These are phyloP conservation scores for Saturnispora ahearnii DNA, from an alignment of 805 yeast species.

Conservation along the genomic window DNA sequence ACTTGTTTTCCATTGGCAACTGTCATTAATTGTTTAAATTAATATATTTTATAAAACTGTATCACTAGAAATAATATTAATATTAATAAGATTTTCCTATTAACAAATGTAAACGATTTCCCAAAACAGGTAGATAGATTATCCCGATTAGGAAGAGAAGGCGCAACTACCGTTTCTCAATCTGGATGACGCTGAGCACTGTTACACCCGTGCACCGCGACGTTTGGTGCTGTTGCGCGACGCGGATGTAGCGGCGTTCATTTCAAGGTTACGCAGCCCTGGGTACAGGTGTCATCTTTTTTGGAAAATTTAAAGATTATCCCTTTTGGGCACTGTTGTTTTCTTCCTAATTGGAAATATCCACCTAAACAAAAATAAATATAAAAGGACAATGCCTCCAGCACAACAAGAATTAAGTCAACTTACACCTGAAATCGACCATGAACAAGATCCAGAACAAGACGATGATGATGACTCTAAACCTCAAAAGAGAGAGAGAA, in stretches of 20 bases:
- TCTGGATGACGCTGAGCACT: neutral
- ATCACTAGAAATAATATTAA: too few relatives aligned
- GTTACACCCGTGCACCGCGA: neutral
- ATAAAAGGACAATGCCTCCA: neutral
- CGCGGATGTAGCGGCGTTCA: neutral
- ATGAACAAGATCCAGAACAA: constrained; percentile 26
- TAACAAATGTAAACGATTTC: too few relatives aligned
- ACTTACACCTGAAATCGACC: neutral
- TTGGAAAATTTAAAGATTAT: constrained; percentile 23
- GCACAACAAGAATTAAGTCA: constrained; percentile 3
- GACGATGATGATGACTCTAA: constrained; percentile 48
- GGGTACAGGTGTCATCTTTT: neutral
- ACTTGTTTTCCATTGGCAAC: too few relatives aligned
- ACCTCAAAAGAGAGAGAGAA: constrained; percentile 44
- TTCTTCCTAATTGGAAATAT: neutral
- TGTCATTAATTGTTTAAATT: too few relatives aligned
- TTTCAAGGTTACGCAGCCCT: constrained; percentile 6
- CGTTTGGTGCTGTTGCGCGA: neutral
- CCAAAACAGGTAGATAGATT: too few relatives aligned
- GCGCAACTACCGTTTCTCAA: neutral
- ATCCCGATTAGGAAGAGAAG: neutral
- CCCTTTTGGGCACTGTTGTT: constrained; percentile 11
- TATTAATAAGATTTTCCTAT: too few relatives aligned
- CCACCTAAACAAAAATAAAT: neutral
- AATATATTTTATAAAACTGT: too few relatives aligned